phyloP scores from a whole-genome alignment of 495 filamentous ascomycete genomes.

The Penicillium chermesinum region DNA sequence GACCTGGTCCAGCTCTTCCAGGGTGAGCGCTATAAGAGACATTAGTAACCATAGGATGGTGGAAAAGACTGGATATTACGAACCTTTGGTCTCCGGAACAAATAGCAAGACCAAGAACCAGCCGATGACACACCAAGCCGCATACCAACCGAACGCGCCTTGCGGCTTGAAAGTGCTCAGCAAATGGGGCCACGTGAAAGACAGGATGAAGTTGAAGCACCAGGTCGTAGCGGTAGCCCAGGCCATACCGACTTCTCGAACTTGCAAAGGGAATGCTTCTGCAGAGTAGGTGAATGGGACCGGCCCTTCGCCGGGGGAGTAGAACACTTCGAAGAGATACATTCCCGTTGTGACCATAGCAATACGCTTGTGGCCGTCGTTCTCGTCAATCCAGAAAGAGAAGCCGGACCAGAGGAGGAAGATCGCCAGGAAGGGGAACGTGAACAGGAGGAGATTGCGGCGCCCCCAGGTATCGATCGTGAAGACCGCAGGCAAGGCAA shows the following conservation, averaged over 20 bases:
- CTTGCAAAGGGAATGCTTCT: slow-evolving; percentile 54
- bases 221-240: slow-evolving; percentile 51
- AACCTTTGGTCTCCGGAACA: slow-evolving; percentile 54
- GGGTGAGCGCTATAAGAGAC: slow-evolving; percentile 33
- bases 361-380: slow-evolving; percentile 32
- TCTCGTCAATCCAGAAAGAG: slow-evolving; percentile 48
- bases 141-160: slow-evolving; percentile 61
- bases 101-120: slow-evolving; percentile 52
- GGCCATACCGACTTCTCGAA: slow-evolving; percentile 66
- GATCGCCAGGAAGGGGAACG: slow-evolving; percentile 58
- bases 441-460: slow-evolving; percentile 57
- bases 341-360: slow-evolving; percentile 45
- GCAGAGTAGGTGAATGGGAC: slow-evolving; percentile 56
- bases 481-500: slow-evolving; percentile 61
- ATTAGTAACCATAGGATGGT: neutral
- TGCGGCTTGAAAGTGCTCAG: slow-evolving; percentile 45
- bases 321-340: slow-evolving; percentile 49
- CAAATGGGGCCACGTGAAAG: slow-evolving; percentile 53
- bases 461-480: slow-evolving; percentile 64
- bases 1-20: slow-evolving; percentile 50
- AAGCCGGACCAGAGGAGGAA: slow-evolving; percentile 55
- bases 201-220: slow-evolving; percentile 51
- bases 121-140: slow-evolving; percentile 47
- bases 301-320: slow-evolving; percentile 53
- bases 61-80: slow-evolving; percentile 15